Base-by-base conservation (phyloP, 73 alveolate genomes). In the Loxodes magnus region DNA sequence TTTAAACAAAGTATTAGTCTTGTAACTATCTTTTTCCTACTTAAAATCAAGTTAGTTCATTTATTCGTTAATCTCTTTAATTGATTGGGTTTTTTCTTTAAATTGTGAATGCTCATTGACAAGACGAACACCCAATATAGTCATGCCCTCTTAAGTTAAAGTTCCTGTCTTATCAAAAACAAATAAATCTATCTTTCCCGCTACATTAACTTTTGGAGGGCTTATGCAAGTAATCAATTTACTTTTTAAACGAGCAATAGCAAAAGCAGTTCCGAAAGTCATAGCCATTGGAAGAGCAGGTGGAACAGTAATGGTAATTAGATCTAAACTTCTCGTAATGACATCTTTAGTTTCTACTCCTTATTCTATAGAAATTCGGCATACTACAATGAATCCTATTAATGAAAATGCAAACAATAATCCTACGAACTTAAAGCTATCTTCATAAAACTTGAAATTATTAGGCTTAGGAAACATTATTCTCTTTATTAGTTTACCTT, bases 111-210 rank as follows among this genome's bases (percentile, higher is more conserved):
- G n/a, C n/a, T n/a, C n/a, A n/a, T n/a, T n/a, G n/a, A n/a, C n/a
- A n/a, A n/a, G n/a, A n/a, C n/a, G n/a, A n/a, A n/a, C n/a, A n/a
- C n/a, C n/a, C n/a, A n/a, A n/a, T n/a, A n/a, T n/a, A n/a, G n/a
- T n/a, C n/a, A n/a, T n/a, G n/a, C 91, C 93, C 33, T 90, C 96
- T 58, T 90, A 96, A 4, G 98, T 90, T 41, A 90, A 71, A 24
- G 98, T 90, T 0, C 98, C 98, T 9, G 98, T 90, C 74, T 90
- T 90, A 55, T 90, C 98, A 63, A 90, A 90, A 37, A 82, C 84
- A 84, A 86, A 74, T 28, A 82, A 56, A 16, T 78, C 67, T 16
- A 90, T 73, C 51, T 88, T 77, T n/a, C 98, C 98, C 10, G 90
- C 79, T 4, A 67, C 81, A 59, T 88, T 88, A 4, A 88, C 82